Evolutionary conservation across 208 protist species (phyloP).

Genomic region (Trypanosoma scelopori): DNA sequence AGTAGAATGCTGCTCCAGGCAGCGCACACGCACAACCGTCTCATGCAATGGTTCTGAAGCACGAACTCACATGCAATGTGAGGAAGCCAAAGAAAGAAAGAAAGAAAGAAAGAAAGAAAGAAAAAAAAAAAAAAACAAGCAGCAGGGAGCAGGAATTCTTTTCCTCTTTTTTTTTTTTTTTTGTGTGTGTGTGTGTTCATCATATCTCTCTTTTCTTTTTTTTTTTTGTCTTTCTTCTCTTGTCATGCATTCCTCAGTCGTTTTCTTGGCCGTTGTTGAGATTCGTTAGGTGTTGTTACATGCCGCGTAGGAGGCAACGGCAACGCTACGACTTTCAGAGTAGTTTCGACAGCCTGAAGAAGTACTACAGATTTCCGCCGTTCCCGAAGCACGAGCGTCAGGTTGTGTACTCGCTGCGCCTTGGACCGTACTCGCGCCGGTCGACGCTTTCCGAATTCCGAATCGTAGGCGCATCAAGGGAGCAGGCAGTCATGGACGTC

Average conservation of each 20-base stretch:
- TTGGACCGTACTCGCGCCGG: conserved; percentile 66
- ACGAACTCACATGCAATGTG: no score
- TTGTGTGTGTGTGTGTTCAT: neutral
- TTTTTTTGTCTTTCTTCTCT: neutral
- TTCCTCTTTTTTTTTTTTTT: neutral
- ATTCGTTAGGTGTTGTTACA: neutral
- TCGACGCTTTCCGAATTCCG: conserved; percentile 61
- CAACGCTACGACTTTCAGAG: conserved; percentile 46
- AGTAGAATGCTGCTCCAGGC: conserved; percentile 5
- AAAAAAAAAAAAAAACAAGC: no score
- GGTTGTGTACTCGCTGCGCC: conserved; percentile 53
- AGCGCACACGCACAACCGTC: no score
- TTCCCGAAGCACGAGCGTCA: conserved; percentile 45
- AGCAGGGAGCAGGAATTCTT: no score
- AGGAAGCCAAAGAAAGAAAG: neutral
- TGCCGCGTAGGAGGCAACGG: conserved; percentile 35
- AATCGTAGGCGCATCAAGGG: conserved; percentile 61
- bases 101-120: no score
- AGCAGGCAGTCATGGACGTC: conserved; percentile 65
- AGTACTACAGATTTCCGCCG: conserved; percentile 60
- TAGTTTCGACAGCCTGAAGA: conserved; percentile 78
- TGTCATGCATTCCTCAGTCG: neutral
- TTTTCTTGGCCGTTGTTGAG: conserved; percentile 1
- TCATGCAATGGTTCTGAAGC: no score
- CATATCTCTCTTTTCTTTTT: neutral